A percentile compares a stretch with the other conserved stretches of the same genome.
phyloP scores from a whole-genome alignment of 2,329 filamentous ascomycete genomes.

The Hymenoscyphus fructigenus region DNA sequence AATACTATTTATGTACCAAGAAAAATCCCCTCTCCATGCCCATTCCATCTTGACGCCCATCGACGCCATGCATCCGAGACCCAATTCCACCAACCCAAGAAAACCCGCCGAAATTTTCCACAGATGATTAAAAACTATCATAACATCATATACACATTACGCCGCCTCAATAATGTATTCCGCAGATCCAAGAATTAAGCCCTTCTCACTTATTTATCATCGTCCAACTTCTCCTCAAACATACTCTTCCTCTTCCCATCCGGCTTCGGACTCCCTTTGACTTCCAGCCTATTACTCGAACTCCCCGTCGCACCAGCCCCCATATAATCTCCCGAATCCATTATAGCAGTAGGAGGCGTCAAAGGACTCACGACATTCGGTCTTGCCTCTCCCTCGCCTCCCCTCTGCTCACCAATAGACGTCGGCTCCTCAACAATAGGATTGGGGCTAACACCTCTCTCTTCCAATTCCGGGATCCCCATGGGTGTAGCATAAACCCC shows the following conservation, averaged over 20 bases:
- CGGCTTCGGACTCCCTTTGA: background rate
- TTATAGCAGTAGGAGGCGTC: constrained; percentile 21
- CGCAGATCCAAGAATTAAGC: too few species aligned
- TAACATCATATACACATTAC: constrained; percentile 7
- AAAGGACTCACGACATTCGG: constrained; percentile 24
- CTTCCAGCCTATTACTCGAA: background rate
- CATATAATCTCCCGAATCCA: constrained; percentile 24
- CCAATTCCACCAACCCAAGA: background rate
- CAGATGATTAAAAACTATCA: background rate
- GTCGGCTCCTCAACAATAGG: background rate
- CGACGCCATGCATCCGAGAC: background rate
- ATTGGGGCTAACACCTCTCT: background rate
- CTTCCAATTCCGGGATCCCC: background rate
- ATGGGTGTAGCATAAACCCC: constrained; percentile 16
- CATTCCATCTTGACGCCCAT: background rate
- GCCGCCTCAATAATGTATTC: background rate
- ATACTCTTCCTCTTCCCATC: constrained; percentile 28
- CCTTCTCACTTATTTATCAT: constrained; percentile 17
- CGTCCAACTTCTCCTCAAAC: constrained; percentile 32
- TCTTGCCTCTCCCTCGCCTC: background rate
- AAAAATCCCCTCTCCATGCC: background rate
- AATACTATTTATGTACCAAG: too few species aligned
- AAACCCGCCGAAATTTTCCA: background rate
- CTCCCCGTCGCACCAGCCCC: background rate
- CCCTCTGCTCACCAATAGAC: background rate